Evolutionary conservation across 163 green algal genomes (phyloP).

Genomic region (Chloroidium sp.): DNA sequence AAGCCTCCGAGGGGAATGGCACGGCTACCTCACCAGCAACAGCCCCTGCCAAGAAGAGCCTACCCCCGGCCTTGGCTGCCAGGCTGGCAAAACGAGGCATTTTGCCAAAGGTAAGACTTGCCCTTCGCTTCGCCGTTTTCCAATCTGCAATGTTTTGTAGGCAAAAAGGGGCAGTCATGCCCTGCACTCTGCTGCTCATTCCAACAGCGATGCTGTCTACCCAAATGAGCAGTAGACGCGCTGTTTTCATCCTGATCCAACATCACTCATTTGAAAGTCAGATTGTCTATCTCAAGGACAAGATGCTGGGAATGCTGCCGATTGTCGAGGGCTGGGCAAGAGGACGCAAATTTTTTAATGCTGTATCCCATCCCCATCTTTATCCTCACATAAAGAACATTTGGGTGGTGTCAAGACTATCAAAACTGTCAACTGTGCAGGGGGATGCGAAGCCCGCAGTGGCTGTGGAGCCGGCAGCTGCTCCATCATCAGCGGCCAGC

Average conservation of each 20-base stretch:
- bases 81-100: conserved; percentile 55
- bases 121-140: not conserved
- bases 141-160: no score
- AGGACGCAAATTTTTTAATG: no score
- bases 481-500: not conserved
- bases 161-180: no score
- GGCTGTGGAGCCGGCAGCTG: not conserved
- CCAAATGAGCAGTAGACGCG: not conserved
- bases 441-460: not conserved
- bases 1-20: not conserved
- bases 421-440: not conserved
- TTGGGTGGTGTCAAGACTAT: no score
- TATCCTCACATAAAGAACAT: no score
- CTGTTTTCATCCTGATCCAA: not conserved
- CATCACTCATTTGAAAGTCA: no score
- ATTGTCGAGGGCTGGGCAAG: no score
- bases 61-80: conserved; percentile 51
- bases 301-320: no score
- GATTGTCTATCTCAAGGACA: no score
- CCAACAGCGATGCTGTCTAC: not conserved
- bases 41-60: conserved; percentile 20
- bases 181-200: not conserved
- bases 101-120: conserved; percentile 22
- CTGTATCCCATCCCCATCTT: no score
- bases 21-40: not conserved